Evolutionary conservation across 495 filamentous ascomycete species (phyloP), one percentile per base, ranked within the genome.

Genomic region (Physcia stellaris): DNA sequence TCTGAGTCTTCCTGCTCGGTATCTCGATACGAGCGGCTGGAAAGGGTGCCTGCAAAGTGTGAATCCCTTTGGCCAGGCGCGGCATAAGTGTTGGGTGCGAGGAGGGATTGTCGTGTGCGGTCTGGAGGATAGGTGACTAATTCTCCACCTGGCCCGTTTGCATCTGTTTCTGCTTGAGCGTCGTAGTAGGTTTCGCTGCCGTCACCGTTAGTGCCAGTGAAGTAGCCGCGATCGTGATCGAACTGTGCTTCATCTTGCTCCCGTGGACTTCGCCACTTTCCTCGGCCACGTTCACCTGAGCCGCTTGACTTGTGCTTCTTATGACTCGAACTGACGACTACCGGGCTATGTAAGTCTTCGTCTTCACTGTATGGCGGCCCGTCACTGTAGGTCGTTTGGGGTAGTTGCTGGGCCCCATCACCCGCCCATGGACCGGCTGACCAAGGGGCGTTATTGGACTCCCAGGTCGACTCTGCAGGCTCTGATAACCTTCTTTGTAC

Each of bases 361-460:
- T 96, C 88, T 58, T 96, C 88, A 57, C 83, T 92, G 67, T 83
- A 96, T n/a, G 88, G 88, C 4, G 88, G 88, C 2, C 88, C 90
- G 57, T 93, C 88, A 10, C 70, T 78, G 53, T 94, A 92, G 12
- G 84, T 77, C 53, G 92, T 87, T 12, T 82, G 75, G 10, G 90
- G 80, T 20, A 93, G 62, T 48, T 87, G 77, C 67, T 79, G 50
- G 29, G 60, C 54, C n/a, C 57, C 56, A 23, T 69, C 65, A 6
- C 54, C 59, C 30, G 57, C 62, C 64, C 68, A 69, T 4, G 61
- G 60, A 6, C 59, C 63, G 3, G 62, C 59, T 11, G 68, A 63
- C 70, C 69, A 74, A 4, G 64, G 63, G 24, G 62, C 61, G 18
- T 62, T 60, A 30, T 61, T 56, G 21, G 51, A 61, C 40, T 75